A percentile compares a stretch with the other conserved stretches of the same genome.
Conservation (phyloP, 1,284 basidiomycete species). For the Trichosporon coremiiforme region DNA sequence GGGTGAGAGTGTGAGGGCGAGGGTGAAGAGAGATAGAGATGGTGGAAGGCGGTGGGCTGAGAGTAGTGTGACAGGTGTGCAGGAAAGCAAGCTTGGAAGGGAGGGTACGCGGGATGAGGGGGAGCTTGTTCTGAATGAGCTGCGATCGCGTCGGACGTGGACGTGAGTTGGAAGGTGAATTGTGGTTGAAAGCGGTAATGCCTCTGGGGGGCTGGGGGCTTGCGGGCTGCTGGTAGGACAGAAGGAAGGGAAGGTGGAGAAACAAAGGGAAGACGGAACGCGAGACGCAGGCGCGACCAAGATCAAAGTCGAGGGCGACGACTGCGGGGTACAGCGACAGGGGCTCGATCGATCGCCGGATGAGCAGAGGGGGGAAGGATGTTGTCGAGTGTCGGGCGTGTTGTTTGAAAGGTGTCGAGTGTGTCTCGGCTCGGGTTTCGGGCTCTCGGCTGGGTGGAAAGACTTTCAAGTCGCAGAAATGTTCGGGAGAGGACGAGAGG, state of each 20-base stretch:
- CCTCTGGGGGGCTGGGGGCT: background rate
- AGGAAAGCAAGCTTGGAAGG: background rate
- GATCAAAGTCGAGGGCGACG: background rate
- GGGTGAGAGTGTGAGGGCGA: background rate
- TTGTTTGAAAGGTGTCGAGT: background rate
- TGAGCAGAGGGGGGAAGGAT: background rate
- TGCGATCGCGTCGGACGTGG: slow-evolving; percentile 1
- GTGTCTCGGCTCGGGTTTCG: background rate
- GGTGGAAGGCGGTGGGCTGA: background rate
- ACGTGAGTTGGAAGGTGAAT: slow-evolving; percentile 12
- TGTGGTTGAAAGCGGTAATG: slow-evolving; percentile 12
- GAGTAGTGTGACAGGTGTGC: background rate
- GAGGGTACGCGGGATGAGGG: background rate
- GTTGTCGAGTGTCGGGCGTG: background rate
- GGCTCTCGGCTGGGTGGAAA: no score
- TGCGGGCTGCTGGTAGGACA: background rate
- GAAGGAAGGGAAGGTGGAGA: slow-evolving; percentile 5
- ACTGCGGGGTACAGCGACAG: background rate
- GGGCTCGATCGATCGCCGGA: background rate
- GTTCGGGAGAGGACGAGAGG: background rate
- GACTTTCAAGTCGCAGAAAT: background rate
- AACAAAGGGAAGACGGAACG: background rate
- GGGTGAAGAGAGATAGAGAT: background rate
- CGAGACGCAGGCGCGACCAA: background rate
- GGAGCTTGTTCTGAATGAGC: background rate